Evolutionary conservation across 2,329 filamentous ascomycete genomes (phyloP).

Genomic region (Akanthomyces uredinophilus): DNA sequence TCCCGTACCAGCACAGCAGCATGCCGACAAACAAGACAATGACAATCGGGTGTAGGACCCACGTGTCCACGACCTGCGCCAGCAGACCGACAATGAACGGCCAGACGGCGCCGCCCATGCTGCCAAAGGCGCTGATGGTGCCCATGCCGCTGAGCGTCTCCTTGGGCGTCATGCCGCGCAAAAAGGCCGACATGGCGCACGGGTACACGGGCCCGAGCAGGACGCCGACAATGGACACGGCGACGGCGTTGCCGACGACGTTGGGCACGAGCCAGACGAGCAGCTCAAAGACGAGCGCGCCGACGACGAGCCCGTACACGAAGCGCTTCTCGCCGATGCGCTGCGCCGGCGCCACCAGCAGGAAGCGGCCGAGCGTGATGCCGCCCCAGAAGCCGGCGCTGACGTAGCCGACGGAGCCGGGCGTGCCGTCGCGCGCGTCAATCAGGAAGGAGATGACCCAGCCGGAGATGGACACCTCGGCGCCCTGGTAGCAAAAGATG

Average conservation of each 20-base stretch:
- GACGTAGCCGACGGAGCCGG: slow-evolving; percentile 70
- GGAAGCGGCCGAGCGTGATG: slow-evolving; percentile 71
- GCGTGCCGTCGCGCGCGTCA: slow-evolving; percentile 62
- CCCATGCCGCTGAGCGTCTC: slow-evolving; percentile 60
- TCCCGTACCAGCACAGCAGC: slow-evolving; percentile 57
- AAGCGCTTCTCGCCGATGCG: slow-evolving; percentile 65
- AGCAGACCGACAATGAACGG: slow-evolving; percentile 62
- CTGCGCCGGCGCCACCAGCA: slow-evolving; percentile 61
- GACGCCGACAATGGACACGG: slow-evolving; percentile 65
- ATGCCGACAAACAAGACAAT: slow-evolving; percentile 61
- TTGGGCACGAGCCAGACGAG: slow-evolving; percentile 75
- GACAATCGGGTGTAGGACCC: slow-evolving; percentile 62
- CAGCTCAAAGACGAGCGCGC: slow-evolving; percentile 64
- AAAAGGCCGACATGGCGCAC: slow-evolving; percentile 61
- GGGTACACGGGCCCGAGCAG: slow-evolving; percentile 77
- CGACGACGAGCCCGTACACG: slow-evolving; percentile 57
- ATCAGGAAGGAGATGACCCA: slow-evolving; percentile 88
- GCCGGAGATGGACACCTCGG: slow-evolving; percentile 76
- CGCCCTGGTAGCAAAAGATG: slow-evolving; percentile 82
- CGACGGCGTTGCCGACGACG: slow-evolving; percentile 63
- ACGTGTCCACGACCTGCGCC: slow-evolving; percentile 58
- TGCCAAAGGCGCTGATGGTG: slow-evolving; percentile 65
- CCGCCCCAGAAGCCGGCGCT: slow-evolving; percentile 68
- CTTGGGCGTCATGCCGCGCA: slow-evolving; percentile 51
- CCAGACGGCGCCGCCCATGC: slow-evolving; percentile 61